Evolutionary conservation across 169 alveolate species (phyloP).

Genomic region (Eimeria praecox): DNA sequence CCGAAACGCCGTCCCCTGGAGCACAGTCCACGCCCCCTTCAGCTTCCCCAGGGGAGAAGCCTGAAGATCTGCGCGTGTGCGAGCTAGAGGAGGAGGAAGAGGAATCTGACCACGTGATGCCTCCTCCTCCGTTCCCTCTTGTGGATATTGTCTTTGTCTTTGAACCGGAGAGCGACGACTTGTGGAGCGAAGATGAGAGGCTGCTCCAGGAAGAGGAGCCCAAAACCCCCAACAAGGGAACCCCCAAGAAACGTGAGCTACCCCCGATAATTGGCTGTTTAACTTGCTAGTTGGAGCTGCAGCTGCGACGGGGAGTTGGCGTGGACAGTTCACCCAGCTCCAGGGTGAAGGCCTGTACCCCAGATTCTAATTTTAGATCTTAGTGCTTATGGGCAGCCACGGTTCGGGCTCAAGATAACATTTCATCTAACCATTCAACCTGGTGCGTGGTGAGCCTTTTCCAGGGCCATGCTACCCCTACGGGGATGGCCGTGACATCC

Average conservation of each 20-base stretch:
- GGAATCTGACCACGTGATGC: not conserved
- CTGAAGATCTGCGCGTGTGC: not conserved
- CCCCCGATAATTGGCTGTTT: not conserved
- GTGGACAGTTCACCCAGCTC: too few relatives aligned
- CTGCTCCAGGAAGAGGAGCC: slow-evolving; percentile 34
- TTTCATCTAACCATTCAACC: not conserved
- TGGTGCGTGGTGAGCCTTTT: not conserved
- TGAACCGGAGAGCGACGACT: slow-evolving; percentile 40
- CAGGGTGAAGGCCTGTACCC: not conserved
- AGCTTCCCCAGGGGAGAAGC: not conserved
- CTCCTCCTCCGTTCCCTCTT: not conserved
- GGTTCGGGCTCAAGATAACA: not conserved
- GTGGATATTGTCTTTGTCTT: slow-evolving; percentile 53
- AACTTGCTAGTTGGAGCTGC: not conserved
- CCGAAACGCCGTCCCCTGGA: not conserved
- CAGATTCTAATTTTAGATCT: not conserved
- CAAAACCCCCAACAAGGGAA: not conserved
- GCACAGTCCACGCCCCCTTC: not conserved
- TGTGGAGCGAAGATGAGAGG: not conserved
- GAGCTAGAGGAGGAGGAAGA: not conserved
- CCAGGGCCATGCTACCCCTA: slow-evolving; percentile 24
- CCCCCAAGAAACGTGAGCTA: not conserved
- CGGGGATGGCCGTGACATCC: slow-evolving; percentile 42
- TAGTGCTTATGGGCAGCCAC: not conserved
- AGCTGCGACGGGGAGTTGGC: not conserved